phyloP scores from a whole-genome alignment of 345 rosid species.

The Bruguiera parviflora region DNA sequence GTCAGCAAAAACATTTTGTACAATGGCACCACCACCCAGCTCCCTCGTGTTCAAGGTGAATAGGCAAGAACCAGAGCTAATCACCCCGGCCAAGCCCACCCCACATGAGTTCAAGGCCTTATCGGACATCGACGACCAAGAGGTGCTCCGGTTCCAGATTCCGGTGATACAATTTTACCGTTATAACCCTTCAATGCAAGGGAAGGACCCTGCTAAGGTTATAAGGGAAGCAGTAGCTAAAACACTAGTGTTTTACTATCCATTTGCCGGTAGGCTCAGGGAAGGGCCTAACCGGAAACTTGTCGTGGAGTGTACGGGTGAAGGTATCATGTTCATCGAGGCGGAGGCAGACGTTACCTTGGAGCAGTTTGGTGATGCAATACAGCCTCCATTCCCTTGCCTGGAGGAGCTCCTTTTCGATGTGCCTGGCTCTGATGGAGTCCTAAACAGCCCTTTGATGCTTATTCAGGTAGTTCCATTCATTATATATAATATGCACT shows the following conservation, averaged over 20 bases:
- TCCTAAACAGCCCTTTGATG: conserved; percentile 15
- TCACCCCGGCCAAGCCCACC: conserved; percentile 13
- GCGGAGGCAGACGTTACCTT: conserved; percentile 18
- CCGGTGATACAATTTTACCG: conserved; percentile 11
- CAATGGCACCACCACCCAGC: conserved; percentile 8
- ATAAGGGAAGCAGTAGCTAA: conserved; percentile 12
- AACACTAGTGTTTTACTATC: conserved; percentile 18
- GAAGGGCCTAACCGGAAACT: conserved; percentile 17
- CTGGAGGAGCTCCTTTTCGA: conserved; percentile 20
- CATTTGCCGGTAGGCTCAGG: conserved; percentile 21
- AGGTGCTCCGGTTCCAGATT: conserved; percentile 12
- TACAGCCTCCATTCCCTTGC: conserved; percentile 21
- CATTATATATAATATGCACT: no score
- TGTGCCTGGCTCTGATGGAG: conserved; percentile 10
- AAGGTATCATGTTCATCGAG: conserved; percentile 19
- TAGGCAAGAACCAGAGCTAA: conserved; percentile 7
- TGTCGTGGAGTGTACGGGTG: conserved; percentile 21
- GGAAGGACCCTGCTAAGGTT: conserved; percentile 7
- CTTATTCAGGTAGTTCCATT: conserved; percentile 15
- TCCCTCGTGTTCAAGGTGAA: conserved; percentile 16
- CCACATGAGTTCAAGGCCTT: conserved; percentile 21
- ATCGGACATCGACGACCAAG: conserved; percentile 27
- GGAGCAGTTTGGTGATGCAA: conserved; percentile 14
- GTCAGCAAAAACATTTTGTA: background rate
- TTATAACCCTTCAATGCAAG: background rate